phyloP scores from a whole-genome alignment of 2,329 filamentous ascomycete genomes.

The Scytalidium sp. region DNA sequence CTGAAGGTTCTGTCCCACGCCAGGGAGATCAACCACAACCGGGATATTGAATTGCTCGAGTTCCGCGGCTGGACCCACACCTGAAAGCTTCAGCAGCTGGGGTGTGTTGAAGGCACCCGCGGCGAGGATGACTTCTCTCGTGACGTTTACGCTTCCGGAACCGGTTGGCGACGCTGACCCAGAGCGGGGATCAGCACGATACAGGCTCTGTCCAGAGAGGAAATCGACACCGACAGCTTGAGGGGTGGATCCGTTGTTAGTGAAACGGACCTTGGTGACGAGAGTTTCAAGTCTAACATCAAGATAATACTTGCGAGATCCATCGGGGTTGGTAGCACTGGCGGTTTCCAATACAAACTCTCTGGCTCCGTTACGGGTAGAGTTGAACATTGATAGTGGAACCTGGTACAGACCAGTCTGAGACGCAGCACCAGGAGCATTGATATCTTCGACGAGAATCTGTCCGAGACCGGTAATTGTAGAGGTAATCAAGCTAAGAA shows the following conservation, averaged over 20 bases:
- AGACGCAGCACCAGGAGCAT: constrained; percentile 13
- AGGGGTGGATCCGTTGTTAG: constrained; percentile 25
- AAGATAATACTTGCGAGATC: constrained; percentile 15
- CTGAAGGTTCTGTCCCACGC: constrained; percentile 63
- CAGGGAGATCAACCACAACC: constrained; percentile 54
- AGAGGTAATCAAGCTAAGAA: constrained; percentile 3
- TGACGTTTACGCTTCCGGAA: constrained; percentile 30
- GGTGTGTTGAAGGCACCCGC: constrained; percentile 46
- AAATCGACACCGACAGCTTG: constrained; percentile 39
- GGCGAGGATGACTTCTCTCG: constrained; percentile 44
- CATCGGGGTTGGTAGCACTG: constrained; percentile 15
- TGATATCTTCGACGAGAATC: constrained; percentile 18
- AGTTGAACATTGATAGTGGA: constrained; percentile 13
- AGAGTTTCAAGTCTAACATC: constrained; percentile 18
- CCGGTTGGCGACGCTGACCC: constrained; percentile 19
- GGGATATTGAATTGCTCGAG: constrained; percentile 42
- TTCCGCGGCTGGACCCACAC: constrained; percentile 39
- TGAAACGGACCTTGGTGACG: constrained; percentile 38
- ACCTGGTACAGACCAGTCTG: constrained; percentile 19
- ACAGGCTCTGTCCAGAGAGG: constrained; percentile 36
- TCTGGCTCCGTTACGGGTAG: constrained; percentile 16
- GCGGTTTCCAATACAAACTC: constrained; percentile 21
- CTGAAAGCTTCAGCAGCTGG: constrained; percentile 45
- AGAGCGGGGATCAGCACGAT: constrained; percentile 38
- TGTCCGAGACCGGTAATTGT: constrained; percentile 7